A percentile compares a stretch with the other conserved stretches of the same genome.
phyloP scores from a whole-genome alignment of 305 asterid species.

The Ajuga reptans region DNA sequence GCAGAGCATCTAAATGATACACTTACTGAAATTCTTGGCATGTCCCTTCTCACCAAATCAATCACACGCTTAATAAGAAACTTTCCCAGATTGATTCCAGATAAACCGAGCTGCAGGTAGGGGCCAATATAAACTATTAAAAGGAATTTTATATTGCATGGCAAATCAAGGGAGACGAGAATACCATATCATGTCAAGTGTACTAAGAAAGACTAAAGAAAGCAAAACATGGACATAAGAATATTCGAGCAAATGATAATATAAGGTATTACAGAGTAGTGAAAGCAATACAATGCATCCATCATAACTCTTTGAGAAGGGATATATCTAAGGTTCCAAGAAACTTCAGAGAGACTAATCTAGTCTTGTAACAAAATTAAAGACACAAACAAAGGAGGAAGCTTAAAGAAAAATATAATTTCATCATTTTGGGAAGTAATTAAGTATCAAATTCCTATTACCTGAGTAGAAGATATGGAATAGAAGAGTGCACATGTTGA shows the following conservation, averaged over 20 bases:
- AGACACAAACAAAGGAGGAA: background rate
- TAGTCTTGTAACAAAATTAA: background rate
- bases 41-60: slow-evolving; percentile 82
- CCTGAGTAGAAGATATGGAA: slow-evolving; percentile 95
- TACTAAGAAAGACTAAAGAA: background rate
- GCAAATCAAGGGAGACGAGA: background rate
- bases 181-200: background rate
- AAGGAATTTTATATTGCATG: background rate
- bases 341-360: background rate
- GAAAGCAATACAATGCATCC: background rate
- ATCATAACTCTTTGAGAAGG: background rate
- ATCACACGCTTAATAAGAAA: slow-evolving; percentile 89
- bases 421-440: background rate
- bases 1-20: background rate
- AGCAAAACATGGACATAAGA: background rate
- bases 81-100: slow-evolving; percentile 90
- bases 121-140: slow-evolving; percentile 9
- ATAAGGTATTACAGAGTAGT: background rate
- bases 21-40: slow-evolving; percentile 75
- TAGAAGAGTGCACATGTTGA: slow-evolving; percentile 89
- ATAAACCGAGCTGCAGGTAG: slow-evolving; percentile 72
- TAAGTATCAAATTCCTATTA: slow-evolving; percentile 15
- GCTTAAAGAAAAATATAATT: background rate
- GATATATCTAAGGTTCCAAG: background rate
- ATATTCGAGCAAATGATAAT: background rate